phyloP scores from a whole-genome alignment of 495 filamentous ascomycete genomes.

The Neurospora sp. region DNA sequence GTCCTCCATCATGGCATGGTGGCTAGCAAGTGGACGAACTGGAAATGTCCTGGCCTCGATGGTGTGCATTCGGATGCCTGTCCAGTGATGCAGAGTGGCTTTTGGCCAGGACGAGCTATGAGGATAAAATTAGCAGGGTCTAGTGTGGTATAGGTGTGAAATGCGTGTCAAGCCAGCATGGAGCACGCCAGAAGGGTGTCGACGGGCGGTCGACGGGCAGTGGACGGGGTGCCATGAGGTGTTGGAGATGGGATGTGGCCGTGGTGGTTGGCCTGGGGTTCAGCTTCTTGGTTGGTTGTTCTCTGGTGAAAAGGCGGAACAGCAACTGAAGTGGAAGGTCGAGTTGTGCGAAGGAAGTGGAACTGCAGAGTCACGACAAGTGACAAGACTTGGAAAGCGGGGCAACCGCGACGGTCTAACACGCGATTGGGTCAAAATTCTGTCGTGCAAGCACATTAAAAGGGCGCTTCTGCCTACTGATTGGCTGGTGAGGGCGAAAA shows the following conservation, averaged over 20 bases:
- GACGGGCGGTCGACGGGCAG: background rate
- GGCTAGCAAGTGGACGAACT: background rate
- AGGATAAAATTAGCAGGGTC: background rate
- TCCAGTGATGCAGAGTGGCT: background rate
- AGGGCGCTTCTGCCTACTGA: constrained; percentile 5
- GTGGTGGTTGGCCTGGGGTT: background rate
- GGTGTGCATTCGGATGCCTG: background rate
- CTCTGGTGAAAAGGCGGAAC: background rate
- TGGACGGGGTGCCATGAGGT: background rate
- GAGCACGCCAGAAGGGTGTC: background rate
- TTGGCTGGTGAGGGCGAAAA: constrained; percentile 12
- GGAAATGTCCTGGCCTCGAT: background rate
- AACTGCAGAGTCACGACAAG: background rate
- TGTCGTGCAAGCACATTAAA: constrained; percentile 19
- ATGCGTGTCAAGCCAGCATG: background rate
- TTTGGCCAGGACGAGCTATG: background rate
- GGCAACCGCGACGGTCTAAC: background rate
- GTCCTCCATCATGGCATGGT: background rate
- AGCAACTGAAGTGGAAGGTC: background rate
- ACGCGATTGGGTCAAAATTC: constrained; percentile 22
- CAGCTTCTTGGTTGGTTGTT: background rate
- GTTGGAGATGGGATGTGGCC: background rate
- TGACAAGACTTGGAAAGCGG: background rate
- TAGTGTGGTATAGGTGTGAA: background rate
- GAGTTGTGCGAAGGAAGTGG: background rate